Evolutionary conservation across 2,329 filamentous ascomycete genomes (phyloP).

Genomic region (Metarhizium humberi): DNA sequence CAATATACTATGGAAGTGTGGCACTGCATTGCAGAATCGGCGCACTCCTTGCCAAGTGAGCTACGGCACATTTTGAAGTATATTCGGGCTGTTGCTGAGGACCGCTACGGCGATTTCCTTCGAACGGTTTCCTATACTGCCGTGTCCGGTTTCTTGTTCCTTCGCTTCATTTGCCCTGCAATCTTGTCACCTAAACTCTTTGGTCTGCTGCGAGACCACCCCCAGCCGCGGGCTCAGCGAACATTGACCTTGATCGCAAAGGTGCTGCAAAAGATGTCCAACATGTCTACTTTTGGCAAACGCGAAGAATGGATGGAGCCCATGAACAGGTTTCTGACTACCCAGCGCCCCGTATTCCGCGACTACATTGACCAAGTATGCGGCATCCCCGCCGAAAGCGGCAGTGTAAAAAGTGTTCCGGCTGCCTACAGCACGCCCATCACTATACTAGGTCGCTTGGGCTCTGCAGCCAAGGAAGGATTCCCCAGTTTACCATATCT

Average conservation of each 20-base stretch:
- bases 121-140: constrained; percentile 87
- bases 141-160: constrained; percentile 87
- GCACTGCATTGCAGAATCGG: constrained; percentile 72
- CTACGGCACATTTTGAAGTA: constrained; percentile 82
- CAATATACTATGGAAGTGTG: constrained; percentile 74
- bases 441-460: constrained; percentile 76
- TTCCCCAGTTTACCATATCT: constrained; percentile 90
- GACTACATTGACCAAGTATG: constrained; percentile 82
- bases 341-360: constrained; percentile 72
- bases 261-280: constrained; percentile 81
- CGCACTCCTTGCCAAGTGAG: constrained; percentile 67
- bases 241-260: constrained; percentile 91
- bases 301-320: constrained; percentile 99
- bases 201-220: constrained; percentile 73
- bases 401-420: constrained; percentile 52
- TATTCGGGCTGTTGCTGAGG: constrained; percentile 83
- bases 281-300: constrained; percentile 82
- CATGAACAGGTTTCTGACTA: constrained; percentile 80
- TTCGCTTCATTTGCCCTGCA: constrained; percentile 94
- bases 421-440: constrained; percentile 88
- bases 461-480: constrained; percentile 74
- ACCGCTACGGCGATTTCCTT: constrained; percentile 87
- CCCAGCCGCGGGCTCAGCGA: constrained; percentile 71
- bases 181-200: constrained; percentile 93
- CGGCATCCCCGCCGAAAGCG: constrained; percentile 64